phyloP scores from a whole-genome alignment of 345 rosid species.

The Aethionema arabicum region DNA sequence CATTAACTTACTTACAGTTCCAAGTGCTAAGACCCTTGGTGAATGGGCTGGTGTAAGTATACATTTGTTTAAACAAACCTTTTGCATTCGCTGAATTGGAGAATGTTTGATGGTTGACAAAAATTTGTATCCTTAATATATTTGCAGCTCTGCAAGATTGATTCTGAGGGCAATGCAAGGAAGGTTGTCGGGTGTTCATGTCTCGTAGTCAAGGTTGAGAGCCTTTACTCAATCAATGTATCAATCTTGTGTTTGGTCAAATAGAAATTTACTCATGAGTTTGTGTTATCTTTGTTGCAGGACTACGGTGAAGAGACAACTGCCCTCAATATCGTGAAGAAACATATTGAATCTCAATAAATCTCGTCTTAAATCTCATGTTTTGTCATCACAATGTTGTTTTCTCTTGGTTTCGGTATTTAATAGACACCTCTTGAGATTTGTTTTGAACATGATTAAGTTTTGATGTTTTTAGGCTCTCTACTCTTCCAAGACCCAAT shows the following conservation, averaged over 20 bases:
- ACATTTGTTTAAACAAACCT: not conserved
- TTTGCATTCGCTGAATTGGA: not conserved
- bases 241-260: not conserved
- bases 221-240: not conserved
- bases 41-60: slow-evolving; percentile 93
- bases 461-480: slow-evolving; percentile 28
- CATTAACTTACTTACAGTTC: slow-evolving; percentile 61
- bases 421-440: slow-evolving; percentile 28
- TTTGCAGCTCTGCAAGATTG: slow-evolving; percentile 79
- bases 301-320: slow-evolving; percentile 43
- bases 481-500: slow-evolving; percentile 8
- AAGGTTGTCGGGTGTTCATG: slow-evolving; percentile 92
- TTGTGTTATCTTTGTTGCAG: slow-evolving; percentile 10
- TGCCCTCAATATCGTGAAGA: slow-evolving; percentile 37
- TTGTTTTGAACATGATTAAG: slow-evolving; percentile 29
- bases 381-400: slow-evolving; percentile 21
- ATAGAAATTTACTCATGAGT: not conserved
- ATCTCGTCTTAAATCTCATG: slow-evolving; percentile 21
- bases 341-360: slow-evolving; percentile 36
- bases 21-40: slow-evolving; percentile 83
- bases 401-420: slow-evolving; percentile 29
- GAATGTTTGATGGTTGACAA: not conserved
- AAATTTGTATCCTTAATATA: not conserved
- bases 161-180: slow-evolving; percentile 81
- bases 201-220: slow-evolving; percentile 75